Evolutionary conservation across 1,284 basidiomycete species (phyloP), one percentile per base, ranked within the genome.

Genomic region (Retiboletus flavoniger): DNA sequence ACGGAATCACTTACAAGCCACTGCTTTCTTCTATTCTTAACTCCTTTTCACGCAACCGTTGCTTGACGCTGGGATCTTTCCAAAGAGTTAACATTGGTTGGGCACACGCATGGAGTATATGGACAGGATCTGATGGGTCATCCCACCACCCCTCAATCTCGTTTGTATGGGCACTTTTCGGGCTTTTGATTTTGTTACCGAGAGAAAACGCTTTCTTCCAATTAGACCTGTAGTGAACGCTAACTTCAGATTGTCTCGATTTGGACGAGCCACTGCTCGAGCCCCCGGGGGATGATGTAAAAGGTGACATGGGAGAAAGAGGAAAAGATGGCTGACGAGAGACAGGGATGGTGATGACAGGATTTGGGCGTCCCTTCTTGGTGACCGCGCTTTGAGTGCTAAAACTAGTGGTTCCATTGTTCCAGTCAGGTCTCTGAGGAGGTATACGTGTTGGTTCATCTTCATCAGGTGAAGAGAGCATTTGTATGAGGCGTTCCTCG

Each of bases 101-200:
- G 9, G 80, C 79, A 66, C 81, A 87, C 16, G 79, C 77, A 62
- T 84, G 76, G 26, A 92, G 72, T 45, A 80, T 69, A 66, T 90
- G 87, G 49, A 89, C 87, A 31, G 88, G 89, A 67, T 91, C 89
- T 19, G 82, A 78, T 36, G 86, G 87, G 73, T 91, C 87, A 69
- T 89, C 88, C 88, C 88, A 91, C 87, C 88, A 90, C 16, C 85
- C 86, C 62, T 81, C 79, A 48, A 89, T 78, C 69, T 88, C 85
- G 50, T 83, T 84, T 21, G 82, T 78, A 64, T 85, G 80, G 31
- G 79, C 78, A 58, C 78, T 83, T 75, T 85, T 85, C 7, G 83
- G 82, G 64, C 80, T 85, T 70, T 81, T 82, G 44, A 80, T 78
- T 60, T 70, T 80, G 50, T 74, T 76, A n/a, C 80, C 78, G 26